Evolutionary conservation across 768 basidiomycete species (phyloP).

Genomic region (Naematelia aurantialba): DNA sequence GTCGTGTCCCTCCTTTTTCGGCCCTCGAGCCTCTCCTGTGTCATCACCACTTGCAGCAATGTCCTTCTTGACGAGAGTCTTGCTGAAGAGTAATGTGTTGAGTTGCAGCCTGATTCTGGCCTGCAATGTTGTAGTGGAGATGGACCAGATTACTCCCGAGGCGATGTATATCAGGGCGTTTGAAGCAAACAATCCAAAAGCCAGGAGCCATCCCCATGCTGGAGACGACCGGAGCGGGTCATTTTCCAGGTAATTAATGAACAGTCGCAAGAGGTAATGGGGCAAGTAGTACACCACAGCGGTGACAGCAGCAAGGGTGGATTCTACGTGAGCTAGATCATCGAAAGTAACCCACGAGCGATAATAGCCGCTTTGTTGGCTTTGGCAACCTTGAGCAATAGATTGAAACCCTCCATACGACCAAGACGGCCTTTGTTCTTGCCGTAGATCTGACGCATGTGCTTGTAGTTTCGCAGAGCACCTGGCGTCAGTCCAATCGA

Average conservation of each 20-base stretch:
- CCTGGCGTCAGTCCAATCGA: constrained; percentile 16
- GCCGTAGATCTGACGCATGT: constrained; percentile 41
- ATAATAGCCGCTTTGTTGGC: constrained; percentile 37
- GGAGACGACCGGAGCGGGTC: constrained; percentile 59
- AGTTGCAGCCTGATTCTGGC: constrained; percentile 69
- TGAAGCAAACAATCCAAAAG: constrained; percentile 43
- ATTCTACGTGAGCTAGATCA: constrained; percentile 16
- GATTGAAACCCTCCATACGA: constrained; percentile 36
- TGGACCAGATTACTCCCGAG: constrained; percentile 42
- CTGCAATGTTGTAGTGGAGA: constrained; percentile 63
- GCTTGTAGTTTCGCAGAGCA: constrained; percentile 30
- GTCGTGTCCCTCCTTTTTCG: constrained; percentile 59
- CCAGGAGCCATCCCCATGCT: constrained; percentile 72
- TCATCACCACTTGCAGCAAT: constrained; percentile 54
- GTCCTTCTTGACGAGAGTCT: constrained; percentile 81
- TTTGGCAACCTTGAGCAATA: constrained; percentile 43
- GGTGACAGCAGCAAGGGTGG: constrained; percentile 42
- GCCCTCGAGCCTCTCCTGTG: constrained; percentile 20
- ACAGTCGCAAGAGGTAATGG: constrained; percentile 60
- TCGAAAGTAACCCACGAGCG: constrained; percentile 33
- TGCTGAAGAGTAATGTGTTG: constrained; percentile 77
- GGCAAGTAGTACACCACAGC: constrained; percentile 51
- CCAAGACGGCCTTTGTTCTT: constrained; percentile 31
- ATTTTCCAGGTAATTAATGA: constrained; percentile 65
- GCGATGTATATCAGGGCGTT: constrained; percentile 51